Evolutionary conservation across 1,284 basidiomycete genomes (phyloP), one percentile per base, ranked within the genome.

Genomic region (Stygiomarasmius scandens): DNA sequence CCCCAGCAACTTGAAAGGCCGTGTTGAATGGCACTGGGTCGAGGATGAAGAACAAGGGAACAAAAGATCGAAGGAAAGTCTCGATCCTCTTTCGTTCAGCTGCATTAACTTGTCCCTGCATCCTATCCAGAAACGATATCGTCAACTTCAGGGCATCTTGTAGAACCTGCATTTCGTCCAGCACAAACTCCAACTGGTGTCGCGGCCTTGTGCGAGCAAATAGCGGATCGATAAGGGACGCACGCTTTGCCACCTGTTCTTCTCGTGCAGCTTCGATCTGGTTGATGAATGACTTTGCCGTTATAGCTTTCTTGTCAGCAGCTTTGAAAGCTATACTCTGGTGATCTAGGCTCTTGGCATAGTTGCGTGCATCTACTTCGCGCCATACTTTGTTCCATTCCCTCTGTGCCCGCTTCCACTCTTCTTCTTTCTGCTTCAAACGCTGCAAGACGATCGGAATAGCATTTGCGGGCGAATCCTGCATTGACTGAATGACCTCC

Each of bases 371-470:
- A 68, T 98, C 96, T 22, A 98, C 93, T 77, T 98, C 96, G 55
- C 96, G 81, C 97, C 96, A 99, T 50, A 98, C 93, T 70, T 96
- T 94, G 77, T 98, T 98, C 97, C 97, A 99, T 75, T 98, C 97
- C 61, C 95, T 78, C 72, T 98, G 93, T n/a, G 95, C 96, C n/a
- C 93, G 84, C 75, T 96, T 97, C 96, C 97, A 99, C 71, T 98
- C 96, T 64, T 96, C 95, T 71, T 98, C 96, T 76, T 98, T 99
- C 72, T 93, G 90, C 78, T 97, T 97, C 62, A 99, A 77, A 9
- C 97, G 86, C 41, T 84, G 79, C n/a, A 98, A 81, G 0, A 99
- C 95, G 59, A 98, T 88, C 0, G 96, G 96, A 16, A 99, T 90
- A 0, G 97, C 92, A n/a, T 90, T 78, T 20, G 87, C 86, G 1